Evolutionary conservation across 2,329 filamentous ascomycete genomes (phyloP).

Genomic region (Hypoxylon sp.): DNA sequence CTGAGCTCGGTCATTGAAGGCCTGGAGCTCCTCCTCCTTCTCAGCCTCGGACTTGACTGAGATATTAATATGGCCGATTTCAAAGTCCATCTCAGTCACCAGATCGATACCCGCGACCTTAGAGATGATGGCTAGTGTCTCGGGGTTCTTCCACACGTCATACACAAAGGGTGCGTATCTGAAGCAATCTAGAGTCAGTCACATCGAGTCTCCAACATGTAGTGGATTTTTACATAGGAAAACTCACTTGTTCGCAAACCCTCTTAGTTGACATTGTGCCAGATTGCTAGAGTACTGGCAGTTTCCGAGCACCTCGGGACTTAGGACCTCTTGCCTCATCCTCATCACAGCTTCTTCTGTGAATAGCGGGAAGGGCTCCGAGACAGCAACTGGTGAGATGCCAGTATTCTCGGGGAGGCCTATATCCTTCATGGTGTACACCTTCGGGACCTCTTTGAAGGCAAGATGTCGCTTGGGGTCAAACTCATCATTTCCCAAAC

Average conservation of each 20-base stretch:
- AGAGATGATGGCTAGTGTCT: slow-evolving; percentile 64
- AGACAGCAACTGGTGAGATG: slow-evolving; percentile 74
- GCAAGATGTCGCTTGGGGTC: slow-evolving; percentile 69
- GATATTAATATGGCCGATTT: slow-evolving; percentile 70
- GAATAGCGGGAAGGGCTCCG: slow-evolving; percentile 76
- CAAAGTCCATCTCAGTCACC: slow-evolving; percentile 67
- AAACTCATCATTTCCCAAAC: slow-evolving; percentile 58
- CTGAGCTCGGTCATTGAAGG: slow-evolving; percentile 55
- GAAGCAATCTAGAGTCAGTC: slow-evolving; percentile 38
- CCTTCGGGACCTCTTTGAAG: slow-evolving; percentile 65
- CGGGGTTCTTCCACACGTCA: slow-evolving; percentile 61
- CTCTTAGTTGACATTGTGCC: slow-evolving; percentile 62
- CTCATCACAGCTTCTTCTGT: slow-evolving; percentile 71
- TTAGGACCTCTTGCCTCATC: slow-evolving; percentile 75
- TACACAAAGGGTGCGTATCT: slow-evolving; percentile 76
- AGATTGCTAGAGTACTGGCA: slow-evolving; percentile 73
- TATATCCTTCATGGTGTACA: slow-evolving; percentile 74
- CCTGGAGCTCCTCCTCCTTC: slow-evolving; percentile 60
- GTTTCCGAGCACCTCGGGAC: slow-evolving; percentile 68
- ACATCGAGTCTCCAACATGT: not conserved
- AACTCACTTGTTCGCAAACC: slow-evolving; percentile 63
- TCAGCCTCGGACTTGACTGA: slow-evolving; percentile 65
- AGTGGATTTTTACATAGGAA: not conserved
- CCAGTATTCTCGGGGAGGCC: slow-evolving; percentile 68
- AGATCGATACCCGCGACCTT: slow-evolving; percentile 69